Base-by-base conservation (phyloP, 1,139 yeast species). In the Kurtzmaniella quercitrusa region DNA sequence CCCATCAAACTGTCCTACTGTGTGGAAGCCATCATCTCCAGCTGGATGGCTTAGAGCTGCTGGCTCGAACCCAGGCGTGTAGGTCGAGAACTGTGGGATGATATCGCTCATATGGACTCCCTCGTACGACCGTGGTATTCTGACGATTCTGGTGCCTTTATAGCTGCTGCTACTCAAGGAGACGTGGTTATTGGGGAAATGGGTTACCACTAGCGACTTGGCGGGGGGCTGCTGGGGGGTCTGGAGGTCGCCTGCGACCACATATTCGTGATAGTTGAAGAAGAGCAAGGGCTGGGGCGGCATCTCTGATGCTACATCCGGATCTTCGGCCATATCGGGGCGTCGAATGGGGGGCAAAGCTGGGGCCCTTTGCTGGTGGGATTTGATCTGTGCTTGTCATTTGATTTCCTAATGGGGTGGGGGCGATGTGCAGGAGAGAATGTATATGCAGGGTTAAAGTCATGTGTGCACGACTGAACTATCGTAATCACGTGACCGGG, bases 261-360 rank as follows among this genome's bases (percentile, higher is more conserved):
- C 53, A 55, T 66, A 80, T 57, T 84, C 90, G 53, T 84, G 88
- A 54, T 81, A 82, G 55, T 84, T 84, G 71, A 81, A 84, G 58
- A 79, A 82, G 27, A 56, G 56, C 11, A 71, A 40, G 11, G 46
- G 44, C 21, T 47, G 50, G 18, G 8, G 15, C 29, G 19, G 15
- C 12, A 16, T 7, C 4, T 36, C 14, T 14, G 8, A 12, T 8
- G 11, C 17, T 3, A 11, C 3, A 11, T 10, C 14, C 5, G 31
- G 5, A 7, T 27, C 31, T n/a, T 27, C 31, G 10, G 10, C 31
- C 31, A 27, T 27, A 27, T 27, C 10, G 5, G 6, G 3, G 31
- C 31, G 31, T 21, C 23, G 8, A 21, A n/a, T n/a, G 27, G 27
- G 7, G 5, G 5, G 5, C 14, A 7, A 7, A 3, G 31, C 12